Base-by-base conservation (phyloP, 495 filamentous ascomycete genomes). In the Parathielavia appendiculata region DNA sequence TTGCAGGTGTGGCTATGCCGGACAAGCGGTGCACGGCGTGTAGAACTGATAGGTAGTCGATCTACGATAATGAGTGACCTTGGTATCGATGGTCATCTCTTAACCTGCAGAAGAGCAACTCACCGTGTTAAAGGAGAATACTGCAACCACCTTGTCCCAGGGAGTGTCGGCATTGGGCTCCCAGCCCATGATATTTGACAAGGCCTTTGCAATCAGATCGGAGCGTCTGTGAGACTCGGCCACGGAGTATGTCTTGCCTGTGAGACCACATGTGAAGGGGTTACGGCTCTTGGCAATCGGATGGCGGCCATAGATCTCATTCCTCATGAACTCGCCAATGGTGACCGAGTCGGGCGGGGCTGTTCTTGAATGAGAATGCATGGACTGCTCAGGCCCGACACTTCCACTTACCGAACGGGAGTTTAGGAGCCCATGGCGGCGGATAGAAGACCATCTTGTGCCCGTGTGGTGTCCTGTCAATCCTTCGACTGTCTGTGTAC, bases 111-210 rank as follows among this genome's bases (percentile, higher is more conserved):
- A 1, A 17, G 39, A 32, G 16, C 12, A 40, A 67, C 81, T 46
- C 75, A 92, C 90, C 23, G 90, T 90, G 63, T 96, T 96, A 54
- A 92, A 62, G 38, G 84, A 86, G 71, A 89, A 95, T 12, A 92
- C 72, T 12, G 80, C 85, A 48, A 91, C 63, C 22, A 91, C 84
- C 73, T 93, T 96, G 63, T 96, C 91, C 86, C 88, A 95, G 66
- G 91, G 87, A 0, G 81, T 82, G 20, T 89, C 90, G 57, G 80
- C 63, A 61, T 92, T 92, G 9, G 87, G 81, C 30, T 77, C 62
- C 87, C 88, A 95, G 49, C 82, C 84, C 62, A 93, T 73, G 60
- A 89, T 83, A 65, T 90, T 87, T 10, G 83, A 75, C 5, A 96
- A 70, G 5, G 80, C 84, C 52, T 85, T 81, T 14, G 90, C 82